Conservation (phyloP, 169 alveolate genomes). For the Fabrea salina region DNA sequence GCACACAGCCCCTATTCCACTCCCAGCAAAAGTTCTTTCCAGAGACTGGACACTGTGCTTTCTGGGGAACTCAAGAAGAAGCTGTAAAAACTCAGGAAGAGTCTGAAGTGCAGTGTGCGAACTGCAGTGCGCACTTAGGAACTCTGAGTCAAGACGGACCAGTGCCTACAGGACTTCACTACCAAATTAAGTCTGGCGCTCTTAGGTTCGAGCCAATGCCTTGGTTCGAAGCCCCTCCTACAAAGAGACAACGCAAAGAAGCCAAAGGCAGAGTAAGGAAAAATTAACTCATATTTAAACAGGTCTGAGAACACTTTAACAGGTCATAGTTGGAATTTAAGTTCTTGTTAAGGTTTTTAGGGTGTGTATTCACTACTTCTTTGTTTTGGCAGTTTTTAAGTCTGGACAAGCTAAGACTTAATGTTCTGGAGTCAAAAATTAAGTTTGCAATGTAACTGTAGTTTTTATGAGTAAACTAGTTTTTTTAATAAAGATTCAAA, state of each 20-base stretch:
- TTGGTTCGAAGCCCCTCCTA: constrained; percentile 7
- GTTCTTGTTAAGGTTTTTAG: too few relatives aligned
- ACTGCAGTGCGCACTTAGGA: constrained; percentile 18
- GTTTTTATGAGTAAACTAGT: too few relatives aligned
- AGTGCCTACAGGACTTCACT: background rate
- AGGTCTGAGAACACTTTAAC: too few relatives aligned
- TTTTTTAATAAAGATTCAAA: too few relatives aligned
- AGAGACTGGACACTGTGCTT: background rate
- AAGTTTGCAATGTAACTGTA: too few relatives aligned
- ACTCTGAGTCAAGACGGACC: constrained; percentile 1
- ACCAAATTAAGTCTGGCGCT: background rate
- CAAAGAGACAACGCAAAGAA: background rate
- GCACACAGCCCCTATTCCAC: constrained; percentile 39
- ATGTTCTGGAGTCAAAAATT: too few relatives aligned
- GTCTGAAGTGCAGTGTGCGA: background rate
- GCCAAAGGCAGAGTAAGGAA: background rate
- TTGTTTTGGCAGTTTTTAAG: too few relatives aligned
- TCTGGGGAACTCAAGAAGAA: background rate
- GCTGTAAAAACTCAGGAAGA: background rate
- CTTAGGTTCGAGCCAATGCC: background rate
- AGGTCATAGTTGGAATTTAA: too few relatives aligned
- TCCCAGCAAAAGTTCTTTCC: constrained; percentile 37
- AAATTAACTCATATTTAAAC: too few relatives aligned
- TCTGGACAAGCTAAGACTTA: too few relatives aligned
- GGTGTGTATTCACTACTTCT: too few relatives aligned